phyloP scores from a whole-genome alignment of 2,329 filamentous ascomycete species.

The Albifimbria verrucaria region DNA sequence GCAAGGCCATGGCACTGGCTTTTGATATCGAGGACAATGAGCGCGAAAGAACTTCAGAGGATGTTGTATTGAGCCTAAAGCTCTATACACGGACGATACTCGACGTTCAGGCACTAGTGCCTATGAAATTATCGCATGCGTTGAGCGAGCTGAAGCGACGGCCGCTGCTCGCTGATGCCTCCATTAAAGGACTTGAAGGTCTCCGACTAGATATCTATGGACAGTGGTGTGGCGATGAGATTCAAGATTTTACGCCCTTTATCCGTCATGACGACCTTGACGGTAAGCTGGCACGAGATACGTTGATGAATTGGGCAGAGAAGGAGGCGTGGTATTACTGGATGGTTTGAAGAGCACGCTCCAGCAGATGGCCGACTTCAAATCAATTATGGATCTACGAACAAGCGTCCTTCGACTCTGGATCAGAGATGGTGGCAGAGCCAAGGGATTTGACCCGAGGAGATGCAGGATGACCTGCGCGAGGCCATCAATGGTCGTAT shows the following conservation, averaged over 20 bases:
- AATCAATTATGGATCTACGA: constrained; percentile 65
- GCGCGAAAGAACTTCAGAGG: constrained; percentile 34
- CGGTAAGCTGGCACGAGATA: constrained; percentile 55
- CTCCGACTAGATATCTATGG: constrained; percentile 75
- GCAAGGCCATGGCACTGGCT: constrained; percentile 62
- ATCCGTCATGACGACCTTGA: constrained; percentile 77
- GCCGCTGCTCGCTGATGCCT: constrained; percentile 68
- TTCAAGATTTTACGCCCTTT: constrained; percentile 82
- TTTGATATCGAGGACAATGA: constrained; percentile 51
- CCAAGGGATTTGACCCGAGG: constrained; percentile 64
- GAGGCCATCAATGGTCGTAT: constrained; percentile 67
- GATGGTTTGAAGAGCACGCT: constrained; percentile 61
- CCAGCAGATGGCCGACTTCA: constrained; percentile 60
- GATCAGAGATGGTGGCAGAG: constrained; percentile 65
- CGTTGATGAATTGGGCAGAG: constrained; percentile 62
- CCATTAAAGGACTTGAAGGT: constrained; percentile 63
- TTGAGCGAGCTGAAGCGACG: constrained; percentile 66
- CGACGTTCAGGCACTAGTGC: constrained; percentile 73
- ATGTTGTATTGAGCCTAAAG: constrained; percentile 62
- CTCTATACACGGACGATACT: constrained; percentile 76
- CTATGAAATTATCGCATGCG: constrained; percentile 66
- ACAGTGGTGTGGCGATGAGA: constrained; percentile 78
- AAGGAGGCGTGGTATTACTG: constrained; percentile 58
- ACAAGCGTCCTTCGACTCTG: constrained; percentile 70
- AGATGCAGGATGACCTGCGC: constrained; percentile 67